phyloP scores from a whole-genome alignment of 495 filamentous ascomycete species.

The Halenospora varia region DNA sequence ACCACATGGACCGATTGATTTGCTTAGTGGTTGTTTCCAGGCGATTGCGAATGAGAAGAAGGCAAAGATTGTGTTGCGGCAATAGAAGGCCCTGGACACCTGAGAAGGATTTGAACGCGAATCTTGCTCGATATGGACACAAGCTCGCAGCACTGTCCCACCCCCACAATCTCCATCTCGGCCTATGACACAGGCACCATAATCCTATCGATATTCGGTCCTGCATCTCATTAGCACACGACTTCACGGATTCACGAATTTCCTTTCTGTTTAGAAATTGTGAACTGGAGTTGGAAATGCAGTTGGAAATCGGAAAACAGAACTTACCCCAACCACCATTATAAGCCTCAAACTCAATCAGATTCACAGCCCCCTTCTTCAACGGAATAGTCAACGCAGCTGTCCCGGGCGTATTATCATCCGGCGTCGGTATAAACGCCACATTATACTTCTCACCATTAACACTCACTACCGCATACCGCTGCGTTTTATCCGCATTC shows the following conservation, averaged over 20 bases:
- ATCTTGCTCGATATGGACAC: too few relatives aligned
- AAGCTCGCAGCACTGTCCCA: not conserved
- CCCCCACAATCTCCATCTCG: not conserved
- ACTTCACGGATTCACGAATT: too few relatives aligned
- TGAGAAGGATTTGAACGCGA: too few relatives aligned
- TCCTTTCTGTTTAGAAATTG: too few relatives aligned
- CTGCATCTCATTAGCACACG: conserved; percentile 15
- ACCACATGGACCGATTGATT: conserved; percentile 16
- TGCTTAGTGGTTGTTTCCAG: conserved; percentile 15
- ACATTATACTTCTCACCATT: conserved; percentile 47
- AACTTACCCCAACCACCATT: conserved; percentile 39
- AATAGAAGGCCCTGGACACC: too few relatives aligned
- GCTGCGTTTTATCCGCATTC: conserved; percentile 47
- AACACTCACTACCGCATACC: conserved; percentile 52
- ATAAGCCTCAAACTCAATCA: conserved; percentile 43
- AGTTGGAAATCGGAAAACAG: too few relatives aligned
- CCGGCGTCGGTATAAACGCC: conserved; percentile 43
- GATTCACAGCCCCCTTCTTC: conserved; percentile 34
- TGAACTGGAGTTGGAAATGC: too few relatives aligned
- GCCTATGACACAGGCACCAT: conserved; percentile 46
- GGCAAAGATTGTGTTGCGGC: too few relatives aligned
- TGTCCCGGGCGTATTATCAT: conserved; percentile 28
- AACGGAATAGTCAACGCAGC: conserved; percentile 36
- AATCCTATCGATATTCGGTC: conserved; percentile 52
- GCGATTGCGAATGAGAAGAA: conserved; percentile 5